Conservation (phyloP, 805 yeast species). For the Saccharomyces paradoxus region DNA sequence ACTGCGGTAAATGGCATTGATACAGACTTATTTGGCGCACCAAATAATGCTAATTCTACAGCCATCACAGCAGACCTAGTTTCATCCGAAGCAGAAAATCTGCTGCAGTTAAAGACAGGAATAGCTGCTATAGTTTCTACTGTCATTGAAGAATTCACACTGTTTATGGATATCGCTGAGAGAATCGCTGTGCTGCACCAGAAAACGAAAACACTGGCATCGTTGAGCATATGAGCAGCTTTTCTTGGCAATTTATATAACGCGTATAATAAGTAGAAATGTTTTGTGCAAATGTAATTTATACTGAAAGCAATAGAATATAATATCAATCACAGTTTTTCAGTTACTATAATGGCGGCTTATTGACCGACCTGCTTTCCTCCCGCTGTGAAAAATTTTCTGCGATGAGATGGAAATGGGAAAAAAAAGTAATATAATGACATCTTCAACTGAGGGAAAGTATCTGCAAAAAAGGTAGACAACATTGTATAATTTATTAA, state of each 20-base stretch:
- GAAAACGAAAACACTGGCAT: slow-evolving; percentile 29
- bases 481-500: neutral
- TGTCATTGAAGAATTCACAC: slow-evolving; percentile 55
- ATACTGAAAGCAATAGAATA: neutral
- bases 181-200: slow-evolving; percentile 65
- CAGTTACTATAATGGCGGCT: neutral
- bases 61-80: slow-evolving; percentile 6
- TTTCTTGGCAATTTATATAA: neutral
- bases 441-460: neutral
- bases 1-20: slow-evolving; percentile 55
- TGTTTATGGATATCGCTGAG: slow-evolving; percentile 71
- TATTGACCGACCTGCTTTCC: neutral
- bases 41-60: slow-evolving; percentile 2
- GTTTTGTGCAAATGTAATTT: neutral
- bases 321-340: neutral
- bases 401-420: neutral
- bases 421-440: neutral
- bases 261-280: neutral
- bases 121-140: slow-evolving; percentile 50
- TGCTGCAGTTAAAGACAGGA: slow-evolving; percentile 24
- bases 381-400: neutral
- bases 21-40: slow-evolving; percentile 32
- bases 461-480: neutral
- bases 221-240: neutral
- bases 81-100: slow-evolving; percentile 13